A percentile compares a stretch with the other conserved stretches of the same genome.
Evolutionary conservation across 228 moss, liverwort and hornwort genomes (phyloP).

Genomic region (Sphagnum magellanicum): DNA sequence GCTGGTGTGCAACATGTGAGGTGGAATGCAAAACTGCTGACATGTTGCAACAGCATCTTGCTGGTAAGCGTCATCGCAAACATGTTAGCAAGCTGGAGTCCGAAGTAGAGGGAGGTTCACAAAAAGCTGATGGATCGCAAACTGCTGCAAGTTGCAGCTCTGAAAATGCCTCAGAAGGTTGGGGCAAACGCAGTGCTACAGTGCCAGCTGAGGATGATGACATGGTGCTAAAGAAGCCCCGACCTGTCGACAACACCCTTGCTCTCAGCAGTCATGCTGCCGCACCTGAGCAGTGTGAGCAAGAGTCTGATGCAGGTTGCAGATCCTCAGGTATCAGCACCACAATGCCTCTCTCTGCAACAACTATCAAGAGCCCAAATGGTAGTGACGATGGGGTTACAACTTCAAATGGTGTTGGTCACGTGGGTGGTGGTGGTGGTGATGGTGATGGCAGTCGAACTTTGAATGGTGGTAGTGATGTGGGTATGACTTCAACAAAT

Average conservation of each 20-base stretch:
- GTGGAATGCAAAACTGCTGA: conserved; percentile 16
- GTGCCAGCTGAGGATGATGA: neutral
- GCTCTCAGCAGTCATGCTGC: no score
- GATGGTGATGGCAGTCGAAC: no score
- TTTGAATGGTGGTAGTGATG: no score
- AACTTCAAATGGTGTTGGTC: no score
- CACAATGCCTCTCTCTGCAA: no score
- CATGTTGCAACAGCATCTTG: conserved; percentile 14
- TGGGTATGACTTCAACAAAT: no score
- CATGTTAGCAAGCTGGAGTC: conserved; percentile 8
- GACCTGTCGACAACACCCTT: neutral
- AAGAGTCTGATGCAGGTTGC: no score
- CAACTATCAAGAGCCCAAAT: no score
- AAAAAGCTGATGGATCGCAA: neutral
- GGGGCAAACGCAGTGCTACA: neutral
- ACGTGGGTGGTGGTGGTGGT: no score
- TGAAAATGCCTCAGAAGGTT: neutral
- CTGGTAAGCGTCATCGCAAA: conserved; percentile 13
- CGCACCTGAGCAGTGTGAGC: no score
- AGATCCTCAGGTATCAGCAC: no score
- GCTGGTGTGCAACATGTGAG: conserved; percentile 10
- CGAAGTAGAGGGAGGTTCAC: conserved; percentile 4
- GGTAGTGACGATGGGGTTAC: no score
- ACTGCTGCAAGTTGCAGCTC: neutral
- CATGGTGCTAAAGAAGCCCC: conserved; percentile 1